phyloP scores from a whole-genome alignment of 129 eudicot genomes.

The Rutidosis leptorrhynchoides region DNA sequence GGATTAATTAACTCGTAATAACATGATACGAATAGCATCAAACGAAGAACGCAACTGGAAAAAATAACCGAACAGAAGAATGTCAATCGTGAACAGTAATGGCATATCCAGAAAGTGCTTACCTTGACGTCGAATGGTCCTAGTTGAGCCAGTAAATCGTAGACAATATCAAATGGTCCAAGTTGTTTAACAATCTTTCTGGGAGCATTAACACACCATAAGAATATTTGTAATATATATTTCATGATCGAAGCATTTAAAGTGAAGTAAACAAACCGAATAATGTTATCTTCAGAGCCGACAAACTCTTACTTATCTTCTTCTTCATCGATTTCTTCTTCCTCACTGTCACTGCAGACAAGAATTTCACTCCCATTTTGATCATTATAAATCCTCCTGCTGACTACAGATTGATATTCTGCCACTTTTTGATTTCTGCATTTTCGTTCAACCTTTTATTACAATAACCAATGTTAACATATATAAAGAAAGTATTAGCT shows the following conservation, averaged over 20 bases:
- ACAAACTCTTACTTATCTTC: constrained; percentile 68
- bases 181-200: constrained; percentile 53
- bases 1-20: constrained; percentile 10
- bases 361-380: constrained; percentile 74
- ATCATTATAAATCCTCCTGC: constrained; percentile 85
- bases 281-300: constrained; percentile 71
- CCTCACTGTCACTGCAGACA: constrained; percentile 79
- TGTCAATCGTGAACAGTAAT: constrained; percentile 13
- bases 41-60: constrained; percentile 19
- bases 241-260: constrained; percentile 5
- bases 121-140: constrained; percentile 77
- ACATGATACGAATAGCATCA: constrained; percentile 6
- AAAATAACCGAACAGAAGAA: constrained; percentile 14
- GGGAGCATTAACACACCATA: constrained; percentile 25
- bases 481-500: constrained; percentile 8
- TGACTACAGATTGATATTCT: constrained; percentile 77
- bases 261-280: constrained; percentile 53
- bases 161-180: constrained; percentile 54
- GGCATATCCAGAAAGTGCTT: constrained; percentile 23
- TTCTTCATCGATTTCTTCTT: constrained; percentile 58
- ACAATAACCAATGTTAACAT: constrained; percentile 25
- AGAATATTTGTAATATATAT: constrained; percentile 17
- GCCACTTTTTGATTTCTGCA: constrained; percentile 83
- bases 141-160: constrained; percentile 58
- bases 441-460: constrained; percentile 10